These are phyloP conservation scores for Dioscorea alata DNA, from an alignment of 106 monocot species.

Conservation along the genomic window DNA sequence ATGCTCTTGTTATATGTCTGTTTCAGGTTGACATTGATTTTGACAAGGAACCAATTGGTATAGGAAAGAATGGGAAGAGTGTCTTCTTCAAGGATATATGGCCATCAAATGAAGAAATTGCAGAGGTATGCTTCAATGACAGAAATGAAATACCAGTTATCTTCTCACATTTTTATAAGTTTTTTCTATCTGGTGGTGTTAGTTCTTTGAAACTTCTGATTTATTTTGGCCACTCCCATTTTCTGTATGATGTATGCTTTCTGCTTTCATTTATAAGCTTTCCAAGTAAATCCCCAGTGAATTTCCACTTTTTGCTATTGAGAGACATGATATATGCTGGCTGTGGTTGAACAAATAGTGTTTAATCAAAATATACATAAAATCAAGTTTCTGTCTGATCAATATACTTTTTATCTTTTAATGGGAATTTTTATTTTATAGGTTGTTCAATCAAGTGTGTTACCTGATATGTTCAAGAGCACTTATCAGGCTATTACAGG, in stretches of 20 bases:
- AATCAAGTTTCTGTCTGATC: no score
- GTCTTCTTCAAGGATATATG: constrained; percentile 82
- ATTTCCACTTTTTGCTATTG: no score
- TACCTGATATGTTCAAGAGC: constrained; percentile 79
- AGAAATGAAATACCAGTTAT: neutral
- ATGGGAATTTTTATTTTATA: constrained; percentile 5
- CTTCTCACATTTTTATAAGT: neutral
- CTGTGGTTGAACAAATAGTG: no score
- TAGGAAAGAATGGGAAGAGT: constrained; percentile 67
- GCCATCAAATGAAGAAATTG: constrained; percentile 82
- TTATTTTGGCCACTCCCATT: no score
- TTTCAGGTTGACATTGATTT: constrained; percentile 86
- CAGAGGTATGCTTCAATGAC: constrained; percentile 26
- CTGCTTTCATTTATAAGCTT: no score
- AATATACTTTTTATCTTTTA: neutral
- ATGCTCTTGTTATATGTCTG: neutral
- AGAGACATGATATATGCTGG: no score
- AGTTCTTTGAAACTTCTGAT: no score
- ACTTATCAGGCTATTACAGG: constrained; percentile 69
- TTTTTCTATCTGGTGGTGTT: no score
- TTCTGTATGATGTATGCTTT: no score
- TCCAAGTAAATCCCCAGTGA: no score
- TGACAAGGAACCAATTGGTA: constrained; percentile 76
- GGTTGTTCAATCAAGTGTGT: constrained; percentile 68
- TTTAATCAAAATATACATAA: no score